These are phyloP conservation scores for Fusarium beomiforme DNA, from an alignment of 2,329 filamentous ascomycete species.

Conservation along the genomic window DNA sequence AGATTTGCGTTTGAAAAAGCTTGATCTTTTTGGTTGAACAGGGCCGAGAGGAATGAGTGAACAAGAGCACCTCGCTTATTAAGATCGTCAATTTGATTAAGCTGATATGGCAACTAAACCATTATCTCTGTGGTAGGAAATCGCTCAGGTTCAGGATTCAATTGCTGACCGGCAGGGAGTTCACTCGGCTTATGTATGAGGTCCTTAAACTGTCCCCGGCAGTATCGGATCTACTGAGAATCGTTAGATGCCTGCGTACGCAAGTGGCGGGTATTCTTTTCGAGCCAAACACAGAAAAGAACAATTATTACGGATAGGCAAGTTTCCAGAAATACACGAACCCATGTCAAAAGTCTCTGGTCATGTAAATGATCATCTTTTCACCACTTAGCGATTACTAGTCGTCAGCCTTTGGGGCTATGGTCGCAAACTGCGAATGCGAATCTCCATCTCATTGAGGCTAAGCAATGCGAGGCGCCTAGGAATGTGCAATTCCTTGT, in stretches of 20 bases:
- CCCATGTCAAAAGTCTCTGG: neutral
- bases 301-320: neutral
- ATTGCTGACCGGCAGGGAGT: slow-evolving; percentile 18
- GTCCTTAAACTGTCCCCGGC: slow-evolving; percentile 16
- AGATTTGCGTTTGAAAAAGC: slow-evolving; percentile 20
- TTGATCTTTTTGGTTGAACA: slow-evolving; percentile 16
- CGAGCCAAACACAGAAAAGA: neutral
- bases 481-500: neutral
- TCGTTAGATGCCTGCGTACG: slow-evolving; percentile 29
- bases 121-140: neutral
- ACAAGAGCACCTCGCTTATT: slow-evolving; percentile 18
- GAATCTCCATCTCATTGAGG: slow-evolving; percentile 8
- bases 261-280: slow-evolving; percentile 31
- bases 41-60: slow-evolving; percentile 7
- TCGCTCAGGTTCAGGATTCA: neutral
- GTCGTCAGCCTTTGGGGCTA: slow-evolving; percentile 36
- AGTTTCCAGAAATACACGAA: slow-evolving; percentile 34
- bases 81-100: slow-evolving; percentile 18
- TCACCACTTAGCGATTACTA: slow-evolving; percentile 1
- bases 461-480: neutral
- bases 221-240: slow-evolving; percentile 30
- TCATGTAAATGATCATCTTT: neutral
- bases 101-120: neutral
- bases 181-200: slow-evolving; percentile 24
- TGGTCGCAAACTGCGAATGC: neutral